Conservation (phyloP, 805 yeast genomes). For the Candida palmyrensis region DNA sequence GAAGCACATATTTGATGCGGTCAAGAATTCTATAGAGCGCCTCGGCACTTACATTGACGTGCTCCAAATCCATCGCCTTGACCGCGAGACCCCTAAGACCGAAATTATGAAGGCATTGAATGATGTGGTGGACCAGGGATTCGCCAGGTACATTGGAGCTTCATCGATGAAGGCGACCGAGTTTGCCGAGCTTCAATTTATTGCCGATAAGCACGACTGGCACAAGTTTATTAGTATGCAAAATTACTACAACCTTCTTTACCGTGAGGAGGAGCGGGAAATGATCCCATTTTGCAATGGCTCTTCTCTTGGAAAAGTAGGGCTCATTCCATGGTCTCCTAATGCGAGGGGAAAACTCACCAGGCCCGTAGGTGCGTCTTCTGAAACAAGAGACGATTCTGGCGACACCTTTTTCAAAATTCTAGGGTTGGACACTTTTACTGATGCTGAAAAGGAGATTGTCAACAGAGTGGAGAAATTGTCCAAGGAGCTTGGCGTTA, state of each 20-base stretch:
- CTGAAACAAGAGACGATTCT: slow-evolving; percentile 7
- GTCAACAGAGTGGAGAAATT: slow-evolving; percentile 48
- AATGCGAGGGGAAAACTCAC: slow-evolving; percentile 51
- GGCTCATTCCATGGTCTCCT: slow-evolving; percentile 60
- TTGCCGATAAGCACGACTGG: slow-evolving; percentile 56
- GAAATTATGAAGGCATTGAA: slow-evolving; percentile 57
- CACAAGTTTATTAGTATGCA: slow-evolving; percentile 57
- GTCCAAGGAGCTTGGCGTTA: slow-evolving; percentile 39
- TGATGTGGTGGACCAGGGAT: slow-evolving; percentile 43
- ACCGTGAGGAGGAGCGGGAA: slow-evolving; percentile 65
- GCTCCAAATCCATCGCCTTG: slow-evolving; percentile 53
- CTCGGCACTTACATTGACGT: slow-evolving; percentile 52
- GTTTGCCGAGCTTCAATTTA: slow-evolving; percentile 48
- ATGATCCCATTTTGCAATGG: slow-evolving; percentile 46
- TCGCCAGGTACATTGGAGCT: slow-evolving; percentile 56
- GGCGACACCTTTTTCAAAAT: too few relatives aligned
- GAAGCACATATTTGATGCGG: slow-evolving; percentile 45
- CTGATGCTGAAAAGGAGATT: slow-evolving; percentile 13
- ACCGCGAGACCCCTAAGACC: slow-evolving; percentile 40
- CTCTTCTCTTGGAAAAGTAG: slow-evolving; percentile 43
- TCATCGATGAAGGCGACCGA: slow-evolving; percentile 55
- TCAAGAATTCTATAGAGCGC: slow-evolving; percentile 35
- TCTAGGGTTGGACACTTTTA: slow-evolving; percentile 9
- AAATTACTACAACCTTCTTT: slow-evolving; percentile 48
- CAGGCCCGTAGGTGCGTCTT: slow-evolving; percentile 31